Base-by-base conservation (phyloP, 1,284 basidiomycete genomes). In the Cerrena zonata region DNA sequence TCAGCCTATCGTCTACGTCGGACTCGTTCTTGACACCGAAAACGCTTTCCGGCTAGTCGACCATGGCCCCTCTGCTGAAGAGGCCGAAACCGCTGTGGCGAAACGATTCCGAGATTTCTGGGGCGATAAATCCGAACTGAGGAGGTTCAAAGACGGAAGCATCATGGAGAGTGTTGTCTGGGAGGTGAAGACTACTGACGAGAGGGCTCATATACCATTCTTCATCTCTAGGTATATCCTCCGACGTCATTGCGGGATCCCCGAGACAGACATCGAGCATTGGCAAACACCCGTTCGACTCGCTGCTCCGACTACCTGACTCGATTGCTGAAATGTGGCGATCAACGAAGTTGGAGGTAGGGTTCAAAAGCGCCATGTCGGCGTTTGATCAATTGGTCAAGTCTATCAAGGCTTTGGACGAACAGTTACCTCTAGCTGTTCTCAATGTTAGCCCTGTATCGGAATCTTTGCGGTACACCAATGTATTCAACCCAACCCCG, bases 111-210 rank as follows among this genome's bases (percentile, higher is more conserved):
- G 86, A 34, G 77, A 82, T 2, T 77, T 99, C 55, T 99, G 96
- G 96, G 95, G 94, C 1, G 75, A 83, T 45, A 91, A 91, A 64
- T 86, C 94, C 0, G 95, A 99, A 65, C 73, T 98, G 19, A 81
- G 96, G n/a, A 82, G 95, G 18, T 99, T 99, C 77, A 94, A 97
- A 66, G 94, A 99, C 62, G 95, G 95, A 0, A 79, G 87, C 4
- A 98, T 99, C 55, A 67, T 82, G 5, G 92, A 98, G 67, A 93
- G 90, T 63, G 92, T 99, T 12, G 93, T 98, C 0, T 99, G 96
- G 96, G 80, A 88, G 5, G 79, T 86, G 13, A 77, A 76, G 55
- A 82, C 75, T 4, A 74, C 76, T 0, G 89, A 92, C 54, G 91
- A 94, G 56, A 84, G 90, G 5, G 76, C 82, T 2, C 79, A 85